Conservation (phyloP, 1,284 basidiomycete genomes). For the Gomphus sp. region DNA sequence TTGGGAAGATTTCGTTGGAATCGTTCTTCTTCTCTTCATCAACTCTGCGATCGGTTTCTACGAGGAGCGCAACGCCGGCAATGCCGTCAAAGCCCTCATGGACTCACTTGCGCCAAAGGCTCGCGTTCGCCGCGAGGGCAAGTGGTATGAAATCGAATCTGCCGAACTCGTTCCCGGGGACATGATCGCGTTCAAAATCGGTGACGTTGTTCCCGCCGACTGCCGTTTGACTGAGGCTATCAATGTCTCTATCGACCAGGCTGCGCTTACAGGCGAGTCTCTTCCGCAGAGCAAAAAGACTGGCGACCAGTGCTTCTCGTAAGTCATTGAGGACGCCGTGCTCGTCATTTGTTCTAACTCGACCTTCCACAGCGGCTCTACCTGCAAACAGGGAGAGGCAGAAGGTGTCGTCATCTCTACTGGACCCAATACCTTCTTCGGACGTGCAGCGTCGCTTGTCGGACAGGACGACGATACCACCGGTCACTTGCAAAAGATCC, state of each 20-base stretch:
- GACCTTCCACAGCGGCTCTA: slow-evolving; percentile 61
- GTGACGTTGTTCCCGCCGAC: slow-evolving; percentile 93
- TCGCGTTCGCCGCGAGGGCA: slow-evolving; percentile 76
- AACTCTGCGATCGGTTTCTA: slow-evolving; percentile 98
- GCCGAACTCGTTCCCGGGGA: slow-evolving; percentile 87
- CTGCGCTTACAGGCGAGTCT: slow-evolving; percentile 93
- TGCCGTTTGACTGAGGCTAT: slow-evolving; percentile 91
- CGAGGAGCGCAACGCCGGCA: slow-evolving; percentile 94
- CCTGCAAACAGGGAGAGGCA: slow-evolving; percentile 95
- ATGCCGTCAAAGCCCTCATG: slow-evolving; percentile 99
- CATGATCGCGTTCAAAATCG: slow-evolving; percentile 94
- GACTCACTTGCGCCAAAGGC: slow-evolving; percentile 98
- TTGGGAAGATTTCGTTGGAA: slow-evolving; percentile 98
- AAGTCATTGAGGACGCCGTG: slow-evolving; percentile 27
- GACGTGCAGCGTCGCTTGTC: slow-evolving; percentile 90
- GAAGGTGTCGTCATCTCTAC: slow-evolving; percentile 97
- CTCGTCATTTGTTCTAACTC: slow-evolving; percentile 10
- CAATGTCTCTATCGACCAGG: slow-evolving; percentile 96
- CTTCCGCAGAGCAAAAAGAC: slow-evolving; percentile 86
- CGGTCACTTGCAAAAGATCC: slow-evolving; percentile 96
- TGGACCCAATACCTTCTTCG: slow-evolving; percentile 93
- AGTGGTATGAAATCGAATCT: slow-evolving; percentile 86
- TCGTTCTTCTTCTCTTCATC: slow-evolving; percentile 84
- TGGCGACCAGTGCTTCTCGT: slow-evolving; percentile 95
- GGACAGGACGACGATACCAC: slow-evolving; percentile 94